Conservation (phyloP, 108 stramenopile genomes). For the Cyclostephanos tholiformis region DNA sequence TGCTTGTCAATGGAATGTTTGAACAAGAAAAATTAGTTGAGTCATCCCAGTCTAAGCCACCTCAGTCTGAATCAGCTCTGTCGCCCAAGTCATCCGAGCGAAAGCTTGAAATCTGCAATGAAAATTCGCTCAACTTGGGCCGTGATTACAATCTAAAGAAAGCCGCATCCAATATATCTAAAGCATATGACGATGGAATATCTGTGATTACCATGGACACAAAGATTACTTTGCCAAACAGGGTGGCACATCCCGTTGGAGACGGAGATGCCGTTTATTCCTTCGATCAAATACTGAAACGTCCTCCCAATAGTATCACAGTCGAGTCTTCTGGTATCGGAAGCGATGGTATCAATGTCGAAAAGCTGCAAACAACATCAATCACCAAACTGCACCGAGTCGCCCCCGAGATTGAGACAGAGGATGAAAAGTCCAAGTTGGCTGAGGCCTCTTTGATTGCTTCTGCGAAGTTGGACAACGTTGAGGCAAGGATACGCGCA, state of each 20-base stretch:
- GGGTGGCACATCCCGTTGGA: neutral
- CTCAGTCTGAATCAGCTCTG: neutral
- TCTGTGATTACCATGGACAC: conserved; percentile 55
- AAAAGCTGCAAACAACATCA: conserved; percentile 2
- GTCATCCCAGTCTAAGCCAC: neutral
- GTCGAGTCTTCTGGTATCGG: conserved; percentile 31
- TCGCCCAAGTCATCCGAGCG: neutral
- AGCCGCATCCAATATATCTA: conserved; percentile 5
- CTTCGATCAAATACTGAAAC: conserved; percentile 37
- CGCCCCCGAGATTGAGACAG: conserved; percentile 29
- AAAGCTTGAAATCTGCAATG: neutral
- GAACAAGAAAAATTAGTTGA: neutral
- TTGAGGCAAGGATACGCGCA: conserved; percentile 48
- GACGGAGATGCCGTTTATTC: conserved; percentile 19
- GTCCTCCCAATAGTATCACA: conserved; percentile 49
- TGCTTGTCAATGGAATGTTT: neutral
- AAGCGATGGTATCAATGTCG: conserved; percentile 6
- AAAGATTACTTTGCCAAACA: conserved; percentile 29
- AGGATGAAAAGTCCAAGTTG: conserved; percentile 33
- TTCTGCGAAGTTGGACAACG: conserved; percentile 33
- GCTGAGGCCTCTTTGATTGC: conserved; percentile 17
- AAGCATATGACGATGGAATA: conserved; percentile 41
- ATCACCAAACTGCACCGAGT: conserved; percentile 29
- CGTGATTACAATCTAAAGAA: neutral
- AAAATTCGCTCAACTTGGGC: neutral